These are phyloP conservation scores for Vanrija sp. DNA, from an alignment of 1,284 basidiomycete genomes.

Conservation along the genomic window DNA sequence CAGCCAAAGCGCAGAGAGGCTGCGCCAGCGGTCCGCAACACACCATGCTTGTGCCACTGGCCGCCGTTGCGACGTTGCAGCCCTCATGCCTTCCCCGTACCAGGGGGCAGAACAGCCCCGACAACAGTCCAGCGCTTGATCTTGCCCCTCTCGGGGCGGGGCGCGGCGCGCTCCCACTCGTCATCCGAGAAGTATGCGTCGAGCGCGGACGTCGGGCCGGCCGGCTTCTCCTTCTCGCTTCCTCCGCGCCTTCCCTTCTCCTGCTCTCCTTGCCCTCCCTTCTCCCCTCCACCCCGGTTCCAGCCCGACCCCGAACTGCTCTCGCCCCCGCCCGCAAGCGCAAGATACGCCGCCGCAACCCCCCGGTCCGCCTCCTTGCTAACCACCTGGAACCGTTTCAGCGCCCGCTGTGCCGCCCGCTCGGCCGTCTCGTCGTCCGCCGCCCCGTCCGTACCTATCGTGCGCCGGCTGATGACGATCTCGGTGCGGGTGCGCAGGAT, in stretches of 20 bases:
- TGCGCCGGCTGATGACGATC: slow-evolving; percentile 12
- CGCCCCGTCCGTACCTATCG: slow-evolving; percentile 6
- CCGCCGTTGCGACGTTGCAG: too few relatives aligned
- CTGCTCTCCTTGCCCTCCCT: slow-evolving; percentile 20
- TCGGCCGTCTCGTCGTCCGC: slow-evolving; percentile 10
- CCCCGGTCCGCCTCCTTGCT: slow-evolving; percentile 34
- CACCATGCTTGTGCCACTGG: too few relatives aligned
- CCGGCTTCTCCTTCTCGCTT: slow-evolving; percentile 9
- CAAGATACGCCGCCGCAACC: slow-evolving; percentile 30
- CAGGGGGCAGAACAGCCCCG: slow-evolving; percentile 3
- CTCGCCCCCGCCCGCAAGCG: slow-evolving; percentile 14
- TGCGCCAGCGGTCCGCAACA: too few relatives aligned
- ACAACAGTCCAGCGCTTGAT: slow-evolving; percentile 28
- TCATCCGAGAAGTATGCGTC: slow-evolving; percentile 35
- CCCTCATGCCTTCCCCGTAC: too few relatives aligned
- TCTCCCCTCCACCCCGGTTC: slow-evolving; percentile 1
- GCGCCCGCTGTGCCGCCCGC: slow-evolving; percentile 20
- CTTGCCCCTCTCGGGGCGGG: slow-evolving; percentile 8
- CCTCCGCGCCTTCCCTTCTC: slow-evolving; percentile 13
- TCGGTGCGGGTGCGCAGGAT: slow-evolving; percentile 19
- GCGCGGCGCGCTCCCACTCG: slow-evolving; percentile 28
- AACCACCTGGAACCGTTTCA: slow-evolving; percentile 44
- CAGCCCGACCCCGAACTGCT: background rate
- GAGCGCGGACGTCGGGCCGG: slow-evolving; percentile 6
- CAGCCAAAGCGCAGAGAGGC: too few relatives aligned